Percentiles rank a stretch among this genome's conserved stretches.
Evolutionary conservation across 352 stramenopile genomes (phyloP).

Genomic region (Plasmopara halstedii): DNA sequence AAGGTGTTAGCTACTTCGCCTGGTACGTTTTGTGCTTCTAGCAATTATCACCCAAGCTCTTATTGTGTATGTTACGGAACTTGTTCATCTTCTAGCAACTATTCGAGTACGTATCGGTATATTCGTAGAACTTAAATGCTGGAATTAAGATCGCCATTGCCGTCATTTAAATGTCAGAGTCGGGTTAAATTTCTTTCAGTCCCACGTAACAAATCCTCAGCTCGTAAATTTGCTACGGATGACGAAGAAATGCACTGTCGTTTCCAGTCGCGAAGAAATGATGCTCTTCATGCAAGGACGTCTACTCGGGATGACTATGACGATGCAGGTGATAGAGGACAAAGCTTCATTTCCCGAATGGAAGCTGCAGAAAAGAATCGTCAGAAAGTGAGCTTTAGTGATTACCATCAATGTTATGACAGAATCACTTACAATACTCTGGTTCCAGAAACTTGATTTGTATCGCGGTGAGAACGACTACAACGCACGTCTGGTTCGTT

Average conservation of each 20-base stretch:
- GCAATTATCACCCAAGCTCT: not conserved
- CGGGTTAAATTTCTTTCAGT: slow-evolving; percentile 52
- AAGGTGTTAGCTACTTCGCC: slow-evolving; percentile 35
- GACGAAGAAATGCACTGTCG: slow-evolving; percentile 71
- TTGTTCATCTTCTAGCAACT: slow-evolving; percentile 13
- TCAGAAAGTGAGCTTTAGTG: slow-evolving; percentile 40
- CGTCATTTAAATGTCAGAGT: slow-evolving; percentile 29
- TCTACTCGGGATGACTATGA: slow-evolving; percentile 25
- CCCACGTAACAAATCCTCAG: slow-evolving; percentile 31
- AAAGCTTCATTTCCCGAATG: slow-evolving; percentile 65
- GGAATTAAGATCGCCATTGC: not conserved
- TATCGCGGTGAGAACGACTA: slow-evolving; percentile 75
- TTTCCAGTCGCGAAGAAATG: slow-evolving; percentile 35
- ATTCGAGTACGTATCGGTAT: slow-evolving; percentile 16
- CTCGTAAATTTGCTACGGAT: slow-evolving; percentile 54
- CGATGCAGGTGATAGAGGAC: slow-evolving; percentile 15
- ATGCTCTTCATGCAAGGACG: slow-evolving; percentile 6
- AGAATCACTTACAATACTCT: slow-evolving; percentile 1
- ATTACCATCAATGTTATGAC: not conserved
- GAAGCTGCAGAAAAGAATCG: slow-evolving; percentile 70
- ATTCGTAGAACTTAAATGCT: not conserved
- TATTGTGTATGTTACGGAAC: not conserved
- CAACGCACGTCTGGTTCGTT: slow-evolving; percentile 37
- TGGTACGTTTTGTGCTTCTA: slow-evolving; percentile 18
- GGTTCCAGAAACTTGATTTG: slow-evolving; percentile 54